These are phyloP conservation scores for Yarrowia galli DNA, from an alignment of 1,139 yeast genomes.

Conservation along the genomic window DNA sequence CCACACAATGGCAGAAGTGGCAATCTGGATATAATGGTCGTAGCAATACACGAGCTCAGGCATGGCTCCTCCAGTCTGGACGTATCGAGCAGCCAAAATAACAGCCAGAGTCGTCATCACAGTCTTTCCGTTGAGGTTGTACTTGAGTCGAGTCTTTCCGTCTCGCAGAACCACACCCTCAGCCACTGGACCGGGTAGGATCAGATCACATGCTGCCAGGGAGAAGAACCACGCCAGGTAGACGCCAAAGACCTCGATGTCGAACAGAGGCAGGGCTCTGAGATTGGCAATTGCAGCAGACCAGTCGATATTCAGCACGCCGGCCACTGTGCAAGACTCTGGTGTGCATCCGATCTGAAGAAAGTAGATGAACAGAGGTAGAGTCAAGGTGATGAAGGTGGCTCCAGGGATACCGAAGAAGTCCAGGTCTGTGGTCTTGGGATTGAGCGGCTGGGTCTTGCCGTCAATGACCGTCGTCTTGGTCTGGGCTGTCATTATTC, in stretches of 20 bases:
- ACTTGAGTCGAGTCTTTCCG: slow-evolving; percentile 65
- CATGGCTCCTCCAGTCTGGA: slow-evolving; percentile 59
- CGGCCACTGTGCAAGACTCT: slow-evolving; percentile 49
- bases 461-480: slow-evolving; percentile 5
- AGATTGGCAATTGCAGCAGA: slow-evolving; percentile 42
- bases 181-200: slow-evolving; percentile 74
- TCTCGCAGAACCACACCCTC: slow-evolving; percentile 79
- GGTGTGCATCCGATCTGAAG: slow-evolving; percentile 60
- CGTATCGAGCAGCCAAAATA: slow-evolving; percentile 60
- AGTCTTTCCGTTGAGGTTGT: slow-evolving; percentile 81
- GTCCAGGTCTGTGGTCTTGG: slow-evolving; percentile 72
- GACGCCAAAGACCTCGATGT: slow-evolving; percentile 47
- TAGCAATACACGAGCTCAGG: slow-evolving; percentile 85
- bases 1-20: slow-evolving; percentile 67
- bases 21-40: slow-evolving; percentile 69
- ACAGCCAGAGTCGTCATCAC: slow-evolving; percentile 60
- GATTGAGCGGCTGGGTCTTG: slow-evolving; percentile 59
- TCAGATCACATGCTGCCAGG: slow-evolving; percentile 66
- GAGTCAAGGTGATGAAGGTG: slow-evolving; percentile 64
- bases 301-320: slow-evolving; percentile 43
- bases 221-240: slow-evolving; percentile 79
- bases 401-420: slow-evolving; percentile 85
- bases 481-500: slow-evolving; percentile 7
- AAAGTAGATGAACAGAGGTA: slow-evolving; percentile 68
- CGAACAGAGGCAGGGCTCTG: slow-evolving; percentile 34